phyloP scores from a whole-genome alignment of 2,329 filamentous ascomycete genomes.

The Cercospora zeina region DNA sequence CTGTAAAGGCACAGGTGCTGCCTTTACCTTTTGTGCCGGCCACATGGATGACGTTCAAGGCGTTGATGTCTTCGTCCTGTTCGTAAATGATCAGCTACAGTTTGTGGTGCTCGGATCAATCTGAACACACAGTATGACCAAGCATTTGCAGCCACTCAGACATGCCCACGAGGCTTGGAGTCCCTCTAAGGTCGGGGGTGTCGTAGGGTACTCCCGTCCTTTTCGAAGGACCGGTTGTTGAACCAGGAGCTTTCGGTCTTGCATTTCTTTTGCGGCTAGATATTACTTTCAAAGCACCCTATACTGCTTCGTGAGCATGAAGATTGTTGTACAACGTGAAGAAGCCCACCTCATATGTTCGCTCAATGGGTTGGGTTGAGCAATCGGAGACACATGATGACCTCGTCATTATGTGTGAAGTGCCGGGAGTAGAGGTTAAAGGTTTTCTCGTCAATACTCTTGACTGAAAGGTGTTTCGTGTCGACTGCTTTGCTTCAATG shows the following conservation, averaged over 20 bases:
- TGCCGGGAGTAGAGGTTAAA: background rate
- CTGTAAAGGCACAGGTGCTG: constrained; percentile 78
- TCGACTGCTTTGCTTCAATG: background rate
- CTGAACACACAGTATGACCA: constrained; percentile 29
- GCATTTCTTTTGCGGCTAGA: constrained; percentile 2
- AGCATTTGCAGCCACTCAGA: constrained; percentile 29
- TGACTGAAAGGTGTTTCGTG: background rate
- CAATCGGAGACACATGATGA: background rate
- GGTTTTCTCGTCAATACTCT: background rate
- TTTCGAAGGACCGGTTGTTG: background rate
- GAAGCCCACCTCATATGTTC: constrained; percentile 3
- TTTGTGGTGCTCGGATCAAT: background rate
- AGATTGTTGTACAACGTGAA: background rate
- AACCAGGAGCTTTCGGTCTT: background rate
- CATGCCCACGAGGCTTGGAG: constrained; percentile 33
- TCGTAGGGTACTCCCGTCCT: background rate
- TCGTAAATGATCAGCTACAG: background rate
- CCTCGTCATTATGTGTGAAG: background rate
- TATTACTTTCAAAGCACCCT: background rate
- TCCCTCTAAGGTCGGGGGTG: constrained; percentile 19
- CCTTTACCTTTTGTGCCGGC: constrained; percentile 95
- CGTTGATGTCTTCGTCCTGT: constrained; percentile 28
- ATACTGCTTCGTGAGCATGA: background rate
- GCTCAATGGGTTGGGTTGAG: background rate
- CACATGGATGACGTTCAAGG: constrained; percentile 65